These are phyloP conservation scores for Rhytidiadelphus loreus DNA, from an alignment of 225 moss, liverwort and hornwort genomes.

Conservation along the genomic window DNA sequence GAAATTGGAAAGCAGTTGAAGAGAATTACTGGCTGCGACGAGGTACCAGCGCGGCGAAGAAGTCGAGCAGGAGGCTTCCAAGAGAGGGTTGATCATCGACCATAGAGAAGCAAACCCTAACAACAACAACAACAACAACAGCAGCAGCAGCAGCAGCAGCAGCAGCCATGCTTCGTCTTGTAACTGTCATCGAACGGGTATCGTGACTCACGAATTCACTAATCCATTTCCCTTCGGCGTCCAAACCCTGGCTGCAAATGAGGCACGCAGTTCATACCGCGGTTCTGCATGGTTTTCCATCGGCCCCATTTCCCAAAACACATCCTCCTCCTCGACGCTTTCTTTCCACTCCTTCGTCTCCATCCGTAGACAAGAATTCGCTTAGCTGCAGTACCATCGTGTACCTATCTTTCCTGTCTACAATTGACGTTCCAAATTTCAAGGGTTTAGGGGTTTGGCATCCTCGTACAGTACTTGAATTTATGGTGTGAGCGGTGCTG, in stretches of 20 bases:
- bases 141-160: neutral
- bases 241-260: neutral
- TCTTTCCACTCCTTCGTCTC: neutral
- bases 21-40: neutral
- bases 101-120: neutral
- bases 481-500: neutral
- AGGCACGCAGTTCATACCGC: neutral
- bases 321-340: neutral
- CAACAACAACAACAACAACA: neutral
- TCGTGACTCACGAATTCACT: neutral
- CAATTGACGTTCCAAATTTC: neutral
- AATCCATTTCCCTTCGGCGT: neutral
- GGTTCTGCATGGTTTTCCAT: neutral
- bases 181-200: conserved; percentile 2
- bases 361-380: neutral
- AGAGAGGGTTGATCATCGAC: neutral
- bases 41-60: neutral
- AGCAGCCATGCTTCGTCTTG: neutral
- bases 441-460: neutral
- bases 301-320: neutral
- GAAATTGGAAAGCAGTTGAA: neutral
- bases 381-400: neutral
- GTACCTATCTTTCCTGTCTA: neutral
- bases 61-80: neutral
- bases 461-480: neutral